Evolutionary conservation across 345 rosid species (phyloP).

Genomic region (Salix exigua): DNA sequence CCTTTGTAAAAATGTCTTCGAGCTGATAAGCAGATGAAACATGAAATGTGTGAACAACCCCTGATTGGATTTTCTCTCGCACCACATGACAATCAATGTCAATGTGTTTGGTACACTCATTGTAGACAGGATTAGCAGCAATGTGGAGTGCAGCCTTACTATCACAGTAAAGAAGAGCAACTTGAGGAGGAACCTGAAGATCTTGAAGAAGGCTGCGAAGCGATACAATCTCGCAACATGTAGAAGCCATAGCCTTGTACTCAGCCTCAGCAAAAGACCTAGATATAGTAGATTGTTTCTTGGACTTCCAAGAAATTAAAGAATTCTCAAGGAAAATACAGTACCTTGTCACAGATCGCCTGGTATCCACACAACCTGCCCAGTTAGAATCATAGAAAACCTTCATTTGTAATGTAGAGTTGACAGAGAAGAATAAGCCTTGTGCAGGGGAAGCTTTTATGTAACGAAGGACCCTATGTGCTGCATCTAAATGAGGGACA

Average conservation of each 20-base stretch:
- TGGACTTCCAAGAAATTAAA: neutral
- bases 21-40: neutral
- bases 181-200: fast-evolving
- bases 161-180: neutral
- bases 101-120: neutral
- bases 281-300: neutral
- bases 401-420: neutral
- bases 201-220: neutral
- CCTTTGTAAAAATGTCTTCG: neutral
- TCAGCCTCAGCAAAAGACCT: neutral
- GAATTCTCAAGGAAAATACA: neutral
- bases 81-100: neutral
- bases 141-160: neutral
- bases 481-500: neutral
- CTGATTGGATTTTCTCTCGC: neutral
- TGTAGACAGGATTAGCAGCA: too few relatives aligned
- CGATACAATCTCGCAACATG: neutral
- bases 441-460: neutral
- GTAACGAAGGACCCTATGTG: neutral
- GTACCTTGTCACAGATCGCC: neutral
- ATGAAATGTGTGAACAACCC: neutral
- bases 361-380: neutral
- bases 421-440: neutral
- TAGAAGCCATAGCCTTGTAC: neutral
- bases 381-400: neutral